Percentiles rank a stretch among this genome's conserved stretches.
Conservation (phyloP, 208 protist genomes). For the Tritrichomonas foetus region DNA sequence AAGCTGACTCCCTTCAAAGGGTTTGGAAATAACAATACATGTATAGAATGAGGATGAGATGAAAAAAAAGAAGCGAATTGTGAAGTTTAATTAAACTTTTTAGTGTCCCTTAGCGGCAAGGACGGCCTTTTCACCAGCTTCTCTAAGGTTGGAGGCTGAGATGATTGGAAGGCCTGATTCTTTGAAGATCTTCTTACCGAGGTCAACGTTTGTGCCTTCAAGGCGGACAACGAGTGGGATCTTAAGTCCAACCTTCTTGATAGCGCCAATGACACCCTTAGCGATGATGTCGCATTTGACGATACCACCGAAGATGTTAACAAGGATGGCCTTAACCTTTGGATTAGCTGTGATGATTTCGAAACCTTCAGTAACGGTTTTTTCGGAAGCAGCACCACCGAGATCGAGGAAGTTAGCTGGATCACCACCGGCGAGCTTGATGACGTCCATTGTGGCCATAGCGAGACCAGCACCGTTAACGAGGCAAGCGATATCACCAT, state of each 20-base stretch:
- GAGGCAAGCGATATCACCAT: slow-evolving; percentile 91
- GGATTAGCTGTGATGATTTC: slow-evolving; percentile 86
- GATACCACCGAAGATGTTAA: slow-evolving; percentile 98
- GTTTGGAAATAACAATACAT: too few relatives aligned
- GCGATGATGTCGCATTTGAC: slow-evolving; percentile 97
- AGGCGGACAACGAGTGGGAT: slow-evolving; percentile 81
- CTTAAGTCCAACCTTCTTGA: slow-evolving; percentile 66
- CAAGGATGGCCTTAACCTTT: slow-evolving; percentile 81
- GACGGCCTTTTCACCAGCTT: slow-evolving; percentile 50
- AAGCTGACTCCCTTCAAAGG: too few relatives aligned
- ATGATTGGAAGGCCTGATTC: slow-evolving; percentile 47
- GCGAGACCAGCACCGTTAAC: slow-evolving; percentile 88
- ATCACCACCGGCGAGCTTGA: slow-evolving; percentile 87
- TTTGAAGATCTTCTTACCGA: slow-evolving; percentile 68
- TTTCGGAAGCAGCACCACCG: slow-evolving; percentile 73
- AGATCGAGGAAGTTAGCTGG: slow-evolving; percentile 99
- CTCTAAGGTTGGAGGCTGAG: slow-evolving; percentile 45
- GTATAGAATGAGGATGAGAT: too few relatives aligned
- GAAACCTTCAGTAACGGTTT: slow-evolving; percentile 88
- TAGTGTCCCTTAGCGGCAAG: background rate
- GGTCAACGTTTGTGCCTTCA: slow-evolving; percentile 81
- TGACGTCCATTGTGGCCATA: slow-evolving; percentile 99
- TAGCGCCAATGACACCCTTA: slow-evolving; percentile 78
- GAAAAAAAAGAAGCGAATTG: too few relatives aligned
- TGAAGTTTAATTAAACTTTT: too few relatives aligned